A percentile compares a stretch with the other conserved stretches of the same genome.
Conservation (phyloP, 768 basidiomycete species). For the Naganishia antarctica region DNA sequence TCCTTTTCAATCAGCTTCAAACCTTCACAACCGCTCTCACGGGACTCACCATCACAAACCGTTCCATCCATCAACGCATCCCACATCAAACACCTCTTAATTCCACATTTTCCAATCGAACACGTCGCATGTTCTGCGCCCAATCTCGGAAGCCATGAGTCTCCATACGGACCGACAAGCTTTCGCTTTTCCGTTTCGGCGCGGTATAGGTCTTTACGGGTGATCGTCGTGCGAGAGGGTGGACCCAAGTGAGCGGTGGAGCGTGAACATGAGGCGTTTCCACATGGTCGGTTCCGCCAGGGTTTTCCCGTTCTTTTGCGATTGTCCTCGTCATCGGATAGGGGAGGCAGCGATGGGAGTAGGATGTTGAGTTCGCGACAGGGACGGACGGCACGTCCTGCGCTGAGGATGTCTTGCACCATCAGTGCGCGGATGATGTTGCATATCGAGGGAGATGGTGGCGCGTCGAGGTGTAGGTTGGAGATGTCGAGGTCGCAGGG, state of each 20-base stretch:
- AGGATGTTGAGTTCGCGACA: slow-evolving; percentile 15
- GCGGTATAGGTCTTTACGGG: background rate
- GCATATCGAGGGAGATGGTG: background rate
- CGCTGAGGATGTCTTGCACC: slow-evolving; percentile 3
- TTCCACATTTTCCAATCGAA: slow-evolving; percentile 21
- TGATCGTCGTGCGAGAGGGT: too few relatives aligned
- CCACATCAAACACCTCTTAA: slow-evolving; percentile 22
- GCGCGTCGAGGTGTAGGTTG: slow-evolving; percentile 11
- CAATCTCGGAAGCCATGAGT: background rate
- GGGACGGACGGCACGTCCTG: background rate
- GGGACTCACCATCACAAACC: slow-evolving; percentile 13
- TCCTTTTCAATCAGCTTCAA: background rate
- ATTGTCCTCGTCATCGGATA: too few relatives aligned
- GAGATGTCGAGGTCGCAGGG: slow-evolving; percentile 14
- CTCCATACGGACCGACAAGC: background rate
- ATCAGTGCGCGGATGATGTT: background rate
- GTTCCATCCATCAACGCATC: slow-evolving; percentile 20
- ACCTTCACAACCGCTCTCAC: background rate
- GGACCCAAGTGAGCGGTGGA: too few relatives aligned
- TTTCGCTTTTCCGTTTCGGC: background rate
- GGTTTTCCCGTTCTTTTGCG: too few relatives aligned
- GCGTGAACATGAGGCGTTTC: too few relatives aligned
- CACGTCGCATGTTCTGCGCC: slow-evolving; percentile 16
- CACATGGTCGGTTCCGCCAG: too few relatives aligned
- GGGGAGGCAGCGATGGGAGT: background rate